Evolutionary conservation across 257 asterid species (phyloP), one percentile per base, ranked within the genome.

Genomic region (Anisodus tanguticus): DNA sequence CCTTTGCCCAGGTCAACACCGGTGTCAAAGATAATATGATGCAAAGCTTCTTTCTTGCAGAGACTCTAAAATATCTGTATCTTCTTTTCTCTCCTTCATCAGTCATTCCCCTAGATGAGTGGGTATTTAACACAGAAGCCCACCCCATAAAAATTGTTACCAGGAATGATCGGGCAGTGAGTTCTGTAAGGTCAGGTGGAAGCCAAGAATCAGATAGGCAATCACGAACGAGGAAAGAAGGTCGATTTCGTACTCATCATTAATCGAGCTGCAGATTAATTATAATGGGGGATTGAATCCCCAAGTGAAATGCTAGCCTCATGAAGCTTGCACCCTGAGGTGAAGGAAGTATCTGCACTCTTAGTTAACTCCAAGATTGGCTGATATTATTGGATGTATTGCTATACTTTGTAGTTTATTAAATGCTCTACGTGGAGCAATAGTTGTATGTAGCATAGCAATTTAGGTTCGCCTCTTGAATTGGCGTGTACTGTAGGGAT

Each of bases 101-200:
- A 2, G 97, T 97, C 49, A 94, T 97, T 49, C 85, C 99, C 53
- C 92, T 97, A 58, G 98, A 97, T 43, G 98, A 97, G 88, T 97
- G 99, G 99, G 99, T 97, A 60, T 97, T 97, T 62, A 97, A 97
- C 91, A 97, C 99, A 1, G 99, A 97, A 88, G 99, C 99, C 1
- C 99, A 97, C 93, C 99, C 98, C 47, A 87, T 97, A 79, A 94
- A 87, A 85, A 94, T 97, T n/a, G 88, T 87, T n/a, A 10, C 94
- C 64, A 90, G 99, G 54, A 84, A 87, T 26, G 91, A 89, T 85
- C 87, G 83, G 3, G 79, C 45, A 26, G 85, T 53, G 3, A 89
- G 72, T 71, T 85, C 68, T 31, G 92, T 88, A 80, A 84, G 79
- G 8, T 86, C 87, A 16, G 83, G 85, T 64, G 90, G 85, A 31